Percentiles rank a stretch among this genome's conserved stretches.
phyloP scores from a whole-genome alignment of 805 yeast genomes.

The Hanseniaspora taiwanica region DNA sequence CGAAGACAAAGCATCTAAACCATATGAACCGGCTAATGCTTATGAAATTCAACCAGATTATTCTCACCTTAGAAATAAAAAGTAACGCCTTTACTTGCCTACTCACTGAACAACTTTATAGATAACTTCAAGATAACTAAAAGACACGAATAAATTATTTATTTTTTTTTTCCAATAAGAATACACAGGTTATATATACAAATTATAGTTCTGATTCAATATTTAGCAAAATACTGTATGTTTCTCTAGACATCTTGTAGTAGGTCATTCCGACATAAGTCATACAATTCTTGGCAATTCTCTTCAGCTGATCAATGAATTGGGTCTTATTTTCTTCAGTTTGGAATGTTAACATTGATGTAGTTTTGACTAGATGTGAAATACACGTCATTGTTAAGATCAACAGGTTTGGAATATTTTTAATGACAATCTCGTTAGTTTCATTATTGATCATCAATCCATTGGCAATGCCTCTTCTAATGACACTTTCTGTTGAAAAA shows the following conservation, averaged over 20 bases:
- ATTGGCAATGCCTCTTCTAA: constrained; percentile 51
- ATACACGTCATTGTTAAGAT: constrained; percentile 72
- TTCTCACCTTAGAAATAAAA: constrained; percentile 7
- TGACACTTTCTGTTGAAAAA: constrained; percentile 36
- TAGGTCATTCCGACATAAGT: constrained; percentile 91
- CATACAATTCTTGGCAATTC: constrained; percentile 77
- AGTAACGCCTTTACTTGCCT: neutral
- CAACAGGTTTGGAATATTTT: constrained; percentile 68
- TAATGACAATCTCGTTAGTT: constrained; percentile 30
- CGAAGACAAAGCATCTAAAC: constrained; percentile 11
- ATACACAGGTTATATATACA: neutral
- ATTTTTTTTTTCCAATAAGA: neutral
- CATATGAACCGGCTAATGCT: constrained; percentile 54
- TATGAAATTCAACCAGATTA: constrained; percentile 79
- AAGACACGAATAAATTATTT: neutral
- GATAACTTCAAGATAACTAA: neutral
- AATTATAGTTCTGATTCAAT: constrained; percentile 35
- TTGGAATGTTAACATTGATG: constrained; percentile 3
- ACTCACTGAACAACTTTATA: neutral
- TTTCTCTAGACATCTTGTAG: constrained; percentile 79
- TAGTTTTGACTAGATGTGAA: constrained; percentile 39
- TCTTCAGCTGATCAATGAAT: constrained; percentile 41
- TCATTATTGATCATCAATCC: constrained; percentile 55
- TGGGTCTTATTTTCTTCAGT: constrained; percentile 31
- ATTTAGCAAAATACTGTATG: constrained; percentile 55